Evolutionary conservation across 225 moss, liverwort and hornwort genomes (phyloP).

Genomic region (Rhytidiadelphus loreus): DNA sequence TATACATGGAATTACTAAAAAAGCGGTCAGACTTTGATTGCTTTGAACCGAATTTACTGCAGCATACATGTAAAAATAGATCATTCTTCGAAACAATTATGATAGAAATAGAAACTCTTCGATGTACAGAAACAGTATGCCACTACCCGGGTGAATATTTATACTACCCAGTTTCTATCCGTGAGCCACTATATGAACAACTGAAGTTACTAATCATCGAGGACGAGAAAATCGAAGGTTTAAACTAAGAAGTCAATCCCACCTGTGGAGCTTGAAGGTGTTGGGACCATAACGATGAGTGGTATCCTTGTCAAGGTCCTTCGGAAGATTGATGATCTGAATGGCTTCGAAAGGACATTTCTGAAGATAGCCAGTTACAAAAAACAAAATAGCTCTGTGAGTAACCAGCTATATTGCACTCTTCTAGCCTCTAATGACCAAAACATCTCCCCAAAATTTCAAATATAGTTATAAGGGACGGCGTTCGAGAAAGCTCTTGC

Average conservation of each 20-base stretch:
- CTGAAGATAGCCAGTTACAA: conserved; percentile 17
- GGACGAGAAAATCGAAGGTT: neutral
- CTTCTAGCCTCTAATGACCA: neutral
- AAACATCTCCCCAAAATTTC: neutral
- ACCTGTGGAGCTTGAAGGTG: conserved; percentile 98
- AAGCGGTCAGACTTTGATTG: neutral
- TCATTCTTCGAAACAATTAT: neutral
- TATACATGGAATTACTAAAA: neutral
- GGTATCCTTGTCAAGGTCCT: conserved; percentile 94
- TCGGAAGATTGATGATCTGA: conserved; percentile 90
- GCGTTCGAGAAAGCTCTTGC: neutral
- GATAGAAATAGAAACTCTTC: neutral
- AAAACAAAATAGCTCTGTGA: neutral
- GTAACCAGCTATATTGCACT: neutral
- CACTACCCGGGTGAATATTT: neutral
- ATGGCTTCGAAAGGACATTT: conserved; percentile 99
- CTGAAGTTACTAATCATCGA: neutral
- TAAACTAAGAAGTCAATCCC: neutral
- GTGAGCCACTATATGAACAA: neutral
- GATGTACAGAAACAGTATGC: neutral
- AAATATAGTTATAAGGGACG: neutral
- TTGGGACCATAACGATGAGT: conserved; percentile 98
- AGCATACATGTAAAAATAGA: neutral
- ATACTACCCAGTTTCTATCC: neutral
- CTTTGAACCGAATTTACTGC: neutral